Conservation (phyloP, 2,329 filamentous ascomycete species). For the Trichoderma sp. region DNA sequence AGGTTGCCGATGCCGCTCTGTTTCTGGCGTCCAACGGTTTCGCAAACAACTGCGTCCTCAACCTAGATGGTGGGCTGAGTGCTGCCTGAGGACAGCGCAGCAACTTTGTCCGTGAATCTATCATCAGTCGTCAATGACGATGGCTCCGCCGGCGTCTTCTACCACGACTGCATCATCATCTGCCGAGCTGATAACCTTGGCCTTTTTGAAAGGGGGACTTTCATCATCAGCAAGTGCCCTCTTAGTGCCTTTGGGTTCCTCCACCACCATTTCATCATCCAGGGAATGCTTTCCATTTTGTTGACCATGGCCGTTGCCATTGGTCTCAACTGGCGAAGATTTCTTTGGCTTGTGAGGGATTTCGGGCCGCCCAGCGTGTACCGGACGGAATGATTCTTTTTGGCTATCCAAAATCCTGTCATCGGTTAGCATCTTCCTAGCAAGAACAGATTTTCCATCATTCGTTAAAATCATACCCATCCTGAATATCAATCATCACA, state of each 20-base stretch:
- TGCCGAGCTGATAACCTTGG: slow-evolving; percentile 44
- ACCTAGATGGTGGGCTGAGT: slow-evolving; percentile 83
- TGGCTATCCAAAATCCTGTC: slow-evolving; percentile 48
- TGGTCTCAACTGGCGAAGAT: slow-evolving; percentile 42
- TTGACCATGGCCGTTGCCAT: slow-evolving; percentile 43
- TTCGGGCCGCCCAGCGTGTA: slow-evolving; percentile 48
- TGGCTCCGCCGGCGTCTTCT: slow-evolving; percentile 62
- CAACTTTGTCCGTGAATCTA: slow-evolving; percentile 2
- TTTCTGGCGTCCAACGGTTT: slow-evolving; percentile 80
- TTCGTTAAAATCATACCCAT: slow-evolving; percentile 53
- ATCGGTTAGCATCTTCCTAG: slow-evolving; percentile 36
- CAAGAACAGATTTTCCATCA: background rate
- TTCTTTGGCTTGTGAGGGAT: slow-evolving; percentile 61
- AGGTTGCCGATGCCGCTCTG: slow-evolving; percentile 79
- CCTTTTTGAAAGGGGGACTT: slow-evolving; percentile 53
- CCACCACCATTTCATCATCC: slow-evolving; percentile 41
- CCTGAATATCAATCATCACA: slow-evolving; percentile 71
- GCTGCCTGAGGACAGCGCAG: slow-evolving; percentile 53
- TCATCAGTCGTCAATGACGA: slow-evolving; percentile 69
- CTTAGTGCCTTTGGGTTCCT: slow-evolving; percentile 49
- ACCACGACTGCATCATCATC: slow-evolving; percentile 52
- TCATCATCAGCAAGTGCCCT: slow-evolving; percentile 50
- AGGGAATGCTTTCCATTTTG: slow-evolving; percentile 48
- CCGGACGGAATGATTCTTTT: slow-evolving; percentile 59
- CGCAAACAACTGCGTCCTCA: slow-evolving; percentile 84